Percentiles rank a stretch among this genome's conserved stretches.
Evolutionary conservation across 768 basidiomycete genomes (phyloP).

Genomic region (Tephrocybe sp.): DNA sequence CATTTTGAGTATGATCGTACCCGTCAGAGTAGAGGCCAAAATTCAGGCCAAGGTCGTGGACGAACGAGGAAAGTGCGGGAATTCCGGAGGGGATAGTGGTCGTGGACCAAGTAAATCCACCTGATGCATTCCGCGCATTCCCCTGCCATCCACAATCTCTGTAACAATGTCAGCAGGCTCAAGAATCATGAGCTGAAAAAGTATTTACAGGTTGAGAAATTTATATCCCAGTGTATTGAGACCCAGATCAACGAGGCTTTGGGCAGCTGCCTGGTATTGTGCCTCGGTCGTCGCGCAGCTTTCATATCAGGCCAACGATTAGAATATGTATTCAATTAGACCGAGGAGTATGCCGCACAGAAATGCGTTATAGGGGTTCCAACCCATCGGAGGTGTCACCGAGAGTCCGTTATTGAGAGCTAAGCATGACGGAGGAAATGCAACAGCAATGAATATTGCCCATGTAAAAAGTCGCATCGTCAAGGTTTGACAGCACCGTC

Average conservation of each 20-base stretch:
- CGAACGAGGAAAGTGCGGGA: constrained; percentile 36
- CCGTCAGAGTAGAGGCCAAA: constrained; percentile 65
- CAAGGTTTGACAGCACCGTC: background rate
- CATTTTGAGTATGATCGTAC: constrained; percentile 21
- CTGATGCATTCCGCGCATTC: constrained; percentile 36
- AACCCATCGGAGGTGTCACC: constrained; percentile 45
- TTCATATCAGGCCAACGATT: background rate
- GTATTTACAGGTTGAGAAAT: constrained; percentile 39
- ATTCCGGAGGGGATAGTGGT: constrained; percentile 38
- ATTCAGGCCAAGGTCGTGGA: constrained; percentile 47
- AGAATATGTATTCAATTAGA: background rate
- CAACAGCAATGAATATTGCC: constrained; percentile 15
- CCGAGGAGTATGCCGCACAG: constrained; percentile 26
- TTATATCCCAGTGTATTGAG: constrained; percentile 39
- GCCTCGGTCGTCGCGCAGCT: constrained; percentile 44
- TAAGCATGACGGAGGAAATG: constrained; percentile 13
- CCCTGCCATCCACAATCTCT: constrained; percentile 56
- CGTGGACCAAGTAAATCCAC: constrained; percentile 45
- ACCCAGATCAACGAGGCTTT: constrained; percentile 36
- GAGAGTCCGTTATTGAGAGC: constrained; percentile 42
- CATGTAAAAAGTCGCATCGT: constrained; percentile 12
- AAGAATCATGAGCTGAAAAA: background rate
- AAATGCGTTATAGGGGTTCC: constrained; percentile 51
- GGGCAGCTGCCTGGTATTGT: constrained; percentile 40
- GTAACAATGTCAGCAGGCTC: background rate